Base-by-base conservation (phyloP, 306 rosid genomes). In the Fragaria nilgerrensis region DNA sequence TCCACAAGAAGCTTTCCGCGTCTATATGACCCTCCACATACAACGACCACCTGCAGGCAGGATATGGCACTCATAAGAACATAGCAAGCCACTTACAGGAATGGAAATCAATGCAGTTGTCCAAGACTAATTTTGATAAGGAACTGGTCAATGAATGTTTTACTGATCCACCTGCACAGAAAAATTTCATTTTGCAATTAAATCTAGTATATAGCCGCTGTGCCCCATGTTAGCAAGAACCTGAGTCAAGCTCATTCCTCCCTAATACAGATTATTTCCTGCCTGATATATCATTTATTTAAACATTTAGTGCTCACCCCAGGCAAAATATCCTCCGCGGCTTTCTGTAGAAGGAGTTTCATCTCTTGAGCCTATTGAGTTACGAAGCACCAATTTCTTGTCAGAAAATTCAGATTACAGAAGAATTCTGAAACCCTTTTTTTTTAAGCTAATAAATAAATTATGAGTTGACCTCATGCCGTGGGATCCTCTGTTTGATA, bases 1-100 rank as follows among this genome's bases (percentile, higher is more conserved):
- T 61, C 97, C 98, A 77, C 97, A 94, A 44, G 92, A 88, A 65
- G 96, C 86, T 86, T 90, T 94, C 74, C 95, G 29, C 97, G 95
- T 78, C 97, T 86, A 82, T 78, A 94, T 76, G 98, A 94, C 80
- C 97, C 97, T 65, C 98, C 98, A 79, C 98, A 94, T 64, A 90
- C 61, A 62, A 94, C 83, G 39, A 72, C 78, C 75, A 87, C 89
- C 98, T 94, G 78, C 80, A 81, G 49, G 41, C 67, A 45, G 66
- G 66, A 77, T 14, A 27, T 13, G 37, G 39, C 59, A 37, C 64
- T 29, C 44, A 48, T 47, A 41, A 75, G 11, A 63, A 56, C n/a
- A n/a, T 32, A 76, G 29, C 56, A 41, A 74, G 73, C 41, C 68
- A 41, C 75, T 72, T 47, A 76, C 68, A 22, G 41, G 34, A 63